Evolutionary conservation across 306 rosid species (phyloP).

Genomic region (Begonia loranthoides): DNA sequence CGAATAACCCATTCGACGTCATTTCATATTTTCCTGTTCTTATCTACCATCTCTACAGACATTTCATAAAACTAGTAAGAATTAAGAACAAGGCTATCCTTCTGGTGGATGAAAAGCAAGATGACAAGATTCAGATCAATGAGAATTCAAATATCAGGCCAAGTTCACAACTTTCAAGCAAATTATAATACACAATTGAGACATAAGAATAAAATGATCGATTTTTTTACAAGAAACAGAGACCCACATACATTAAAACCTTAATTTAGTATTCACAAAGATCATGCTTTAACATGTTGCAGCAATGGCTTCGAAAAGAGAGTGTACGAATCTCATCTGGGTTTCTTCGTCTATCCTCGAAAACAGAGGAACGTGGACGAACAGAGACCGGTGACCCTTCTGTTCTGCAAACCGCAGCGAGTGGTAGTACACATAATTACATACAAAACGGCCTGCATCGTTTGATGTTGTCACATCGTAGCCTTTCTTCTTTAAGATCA

Average conservation of each 20-base stretch:
- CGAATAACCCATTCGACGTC: too few species aligned
- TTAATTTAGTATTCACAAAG: not conserved
- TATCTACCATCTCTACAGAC: too few species aligned
- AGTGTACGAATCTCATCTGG: conserved; percentile 49
- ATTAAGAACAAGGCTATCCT: too few species aligned
- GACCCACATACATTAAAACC: not conserved
- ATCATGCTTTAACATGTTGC: conserved; percentile 24
- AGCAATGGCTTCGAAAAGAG: conserved; percentile 72
- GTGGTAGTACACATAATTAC: conserved; percentile 76
- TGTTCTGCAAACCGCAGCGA: conserved; percentile 74
- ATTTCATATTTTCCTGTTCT: too few species aligned
- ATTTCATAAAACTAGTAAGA: too few species aligned
- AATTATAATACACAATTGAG: conserved; percentile 16
- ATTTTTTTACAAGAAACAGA: conserved; percentile 8
- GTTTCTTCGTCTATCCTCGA: conserved; percentile 60
- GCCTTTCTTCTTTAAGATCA: conserved; percentile 41
- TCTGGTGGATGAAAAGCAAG: too few species aligned
- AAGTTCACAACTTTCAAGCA: too few species aligned
- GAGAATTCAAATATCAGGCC: too few species aligned
- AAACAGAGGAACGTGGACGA: conserved; percentile 78
- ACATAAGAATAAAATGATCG: too few species aligned
- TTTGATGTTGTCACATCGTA: conserved; percentile 43
- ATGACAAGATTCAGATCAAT: too few species aligned
- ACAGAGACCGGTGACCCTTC: conserved; percentile 69
- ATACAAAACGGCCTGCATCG: conserved; percentile 81